Evolutionary conservation across 2,329 filamentous ascomycete species (phyloP).

Genomic region (Calonectria multiphialidica): DNA sequence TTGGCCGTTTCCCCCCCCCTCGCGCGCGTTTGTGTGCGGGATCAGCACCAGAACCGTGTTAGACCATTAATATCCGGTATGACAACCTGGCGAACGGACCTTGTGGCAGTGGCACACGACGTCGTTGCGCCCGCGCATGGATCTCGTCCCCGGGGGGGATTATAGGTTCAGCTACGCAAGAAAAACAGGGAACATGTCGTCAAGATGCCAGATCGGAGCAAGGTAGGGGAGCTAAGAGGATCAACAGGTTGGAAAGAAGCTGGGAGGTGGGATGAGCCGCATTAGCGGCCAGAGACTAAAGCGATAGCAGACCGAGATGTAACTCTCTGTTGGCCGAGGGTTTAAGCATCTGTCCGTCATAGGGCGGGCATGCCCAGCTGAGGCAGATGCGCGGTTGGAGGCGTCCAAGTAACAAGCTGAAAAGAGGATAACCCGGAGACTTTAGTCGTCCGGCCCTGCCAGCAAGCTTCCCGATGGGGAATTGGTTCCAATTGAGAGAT

Average conservation of each 20-base stretch:
- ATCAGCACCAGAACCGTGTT: slow-evolving; percentile 5
- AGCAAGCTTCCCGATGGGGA: neutral
- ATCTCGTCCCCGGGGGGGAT: neutral
- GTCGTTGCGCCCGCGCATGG: neutral
- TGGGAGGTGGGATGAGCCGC: slow-evolving; percentile 39
- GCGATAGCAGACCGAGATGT: slow-evolving; percentile 23
- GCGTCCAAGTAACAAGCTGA: slow-evolving; percentile 39
- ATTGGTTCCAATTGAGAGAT: neutral
- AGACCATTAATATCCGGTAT: neutral
- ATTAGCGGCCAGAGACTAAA: slow-evolving; percentile 39
- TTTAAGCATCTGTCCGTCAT: neutral
- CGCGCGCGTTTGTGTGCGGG: neutral
- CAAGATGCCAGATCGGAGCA: slow-evolving; percentile 14
- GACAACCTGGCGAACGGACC: neutral
- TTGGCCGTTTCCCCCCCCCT: neutral
- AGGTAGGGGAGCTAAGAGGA: slow-evolving; percentile 9
- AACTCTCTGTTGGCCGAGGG: slow-evolving; percentile 19
- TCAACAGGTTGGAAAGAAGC: neutral
- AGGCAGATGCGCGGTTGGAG: slow-evolving; percentile 26
- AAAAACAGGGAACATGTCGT: slow-evolving; percentile 7
- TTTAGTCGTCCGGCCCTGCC: neutral
- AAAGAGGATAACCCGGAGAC: slow-evolving; percentile 31
- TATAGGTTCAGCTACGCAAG: slow-evolving; percentile 5
- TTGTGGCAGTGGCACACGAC: neutral
- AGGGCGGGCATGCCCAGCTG: slow-evolving; percentile 9